Conservation (phyloP, 805 yeast genomes). For the Ogataea pignaliae region DNA sequence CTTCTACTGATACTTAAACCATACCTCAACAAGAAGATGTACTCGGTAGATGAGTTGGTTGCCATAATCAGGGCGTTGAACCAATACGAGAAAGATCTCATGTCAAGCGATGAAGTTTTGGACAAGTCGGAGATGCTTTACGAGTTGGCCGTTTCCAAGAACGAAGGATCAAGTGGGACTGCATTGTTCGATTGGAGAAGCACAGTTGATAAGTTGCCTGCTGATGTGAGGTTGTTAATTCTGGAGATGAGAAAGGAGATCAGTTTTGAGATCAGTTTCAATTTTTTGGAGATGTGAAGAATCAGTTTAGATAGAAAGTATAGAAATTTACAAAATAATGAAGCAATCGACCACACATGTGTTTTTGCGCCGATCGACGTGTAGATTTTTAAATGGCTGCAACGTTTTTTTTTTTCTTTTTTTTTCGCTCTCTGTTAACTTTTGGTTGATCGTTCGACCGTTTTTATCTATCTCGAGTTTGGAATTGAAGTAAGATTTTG, state of each 20-base stretch:
- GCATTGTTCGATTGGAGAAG: slow-evolving; percentile 16
- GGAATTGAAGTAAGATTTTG: too few relatives aligned
- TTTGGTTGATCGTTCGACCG: not conserved
- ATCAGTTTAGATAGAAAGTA: not conserved
- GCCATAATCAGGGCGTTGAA: slow-evolving; percentile 23
- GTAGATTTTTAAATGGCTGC: too few relatives aligned
- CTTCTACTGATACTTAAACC: slow-evolving; percentile 45
- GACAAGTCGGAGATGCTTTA: slow-evolving; percentile 18
- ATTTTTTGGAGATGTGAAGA: slow-evolving; percentile 18
- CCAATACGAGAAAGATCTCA: slow-evolving; percentile 16
- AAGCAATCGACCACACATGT: too few relatives aligned
- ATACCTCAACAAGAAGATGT: slow-evolving; percentile 18
- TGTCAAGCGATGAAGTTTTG: slow-evolving; percentile 5
- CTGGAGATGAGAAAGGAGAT: slow-evolving; percentile 20
- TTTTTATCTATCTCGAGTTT: too few relatives aligned
- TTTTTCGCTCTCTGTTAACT: not conserved
- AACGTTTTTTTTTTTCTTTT: too few relatives aligned
- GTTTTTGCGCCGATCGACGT: too few relatives aligned
- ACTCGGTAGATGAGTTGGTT: slow-evolving; percentile 20
- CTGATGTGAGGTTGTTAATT: slow-evolving; percentile 10
- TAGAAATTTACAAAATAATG: not conserved
- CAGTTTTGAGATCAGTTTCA: slow-evolving; percentile 25
- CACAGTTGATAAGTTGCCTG: slow-evolving; percentile 10
- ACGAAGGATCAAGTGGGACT: not conserved
- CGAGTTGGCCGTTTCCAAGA: slow-evolving; percentile 10